Evolutionary conservation across 148 eudicot species (phyloP).

Genomic region (Chenopodium quinoa): DNA sequence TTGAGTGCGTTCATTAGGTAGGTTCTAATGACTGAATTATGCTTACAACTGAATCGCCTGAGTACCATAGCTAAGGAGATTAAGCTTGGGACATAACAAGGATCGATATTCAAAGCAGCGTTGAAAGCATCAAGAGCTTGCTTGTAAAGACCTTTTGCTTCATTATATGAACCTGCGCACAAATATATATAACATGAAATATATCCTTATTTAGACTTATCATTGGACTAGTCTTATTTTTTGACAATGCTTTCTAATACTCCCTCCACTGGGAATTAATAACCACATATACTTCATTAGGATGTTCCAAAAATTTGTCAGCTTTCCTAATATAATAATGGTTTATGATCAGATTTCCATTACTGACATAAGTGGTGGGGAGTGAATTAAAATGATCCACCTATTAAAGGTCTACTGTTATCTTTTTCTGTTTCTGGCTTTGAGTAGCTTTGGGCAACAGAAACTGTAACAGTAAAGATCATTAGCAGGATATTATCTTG

Average conservation of each 20-base stretch:
- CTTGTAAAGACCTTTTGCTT: constrained; percentile 62
- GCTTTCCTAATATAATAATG: background rate
- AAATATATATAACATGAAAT: background rate
- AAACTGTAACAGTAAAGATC: no score
- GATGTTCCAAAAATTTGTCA: background rate
- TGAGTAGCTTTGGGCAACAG: background rate
- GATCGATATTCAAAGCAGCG: constrained; percentile 61
- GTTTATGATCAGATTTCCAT: no score
- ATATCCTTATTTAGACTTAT: background rate
- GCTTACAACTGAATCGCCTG: constrained; percentile 37
- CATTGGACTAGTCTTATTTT: background rate
- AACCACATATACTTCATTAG: background rate
- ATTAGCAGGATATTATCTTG: no score
- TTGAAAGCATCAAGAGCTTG: constrained; percentile 61
- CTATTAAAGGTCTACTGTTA: background rate
- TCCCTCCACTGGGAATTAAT: background rate
- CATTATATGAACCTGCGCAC: constrained; percentile 63
- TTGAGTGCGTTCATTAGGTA: constrained; percentile 64
- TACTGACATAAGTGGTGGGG: no score
- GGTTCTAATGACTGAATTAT: constrained; percentile 43
- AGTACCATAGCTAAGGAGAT: constrained; percentile 61
- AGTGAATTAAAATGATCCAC: no score
- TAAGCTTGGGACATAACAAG: constrained; percentile 66
- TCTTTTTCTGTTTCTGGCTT: background rate
- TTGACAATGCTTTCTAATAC: background rate